Percentiles rank a stretch among this genome's conserved stretches.
These are phyloP conservation scores for Glycine soja DNA, from an alignment of 306 rosid genomes.

Conservation along the genomic window DNA sequence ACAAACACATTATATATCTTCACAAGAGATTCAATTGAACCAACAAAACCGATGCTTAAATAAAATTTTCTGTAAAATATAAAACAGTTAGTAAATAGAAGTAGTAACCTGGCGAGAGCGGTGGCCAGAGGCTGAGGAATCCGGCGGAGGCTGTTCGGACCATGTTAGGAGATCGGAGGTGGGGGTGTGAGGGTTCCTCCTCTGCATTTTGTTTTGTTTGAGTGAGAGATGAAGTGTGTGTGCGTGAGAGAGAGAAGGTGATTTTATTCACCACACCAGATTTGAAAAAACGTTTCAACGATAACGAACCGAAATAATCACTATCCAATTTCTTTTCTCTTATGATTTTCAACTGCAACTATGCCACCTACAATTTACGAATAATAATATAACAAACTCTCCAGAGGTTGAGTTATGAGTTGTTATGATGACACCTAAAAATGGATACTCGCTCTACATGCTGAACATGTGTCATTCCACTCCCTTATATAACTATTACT, in stretches of 20 bases:
- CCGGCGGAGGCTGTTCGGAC: conserved; percentile 60
- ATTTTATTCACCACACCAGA: conserved; percentile 38
- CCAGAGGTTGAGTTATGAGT: background rate
- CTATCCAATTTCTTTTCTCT: background rate
- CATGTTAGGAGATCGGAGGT: conserved; percentile 82
- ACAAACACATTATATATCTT: background rate
- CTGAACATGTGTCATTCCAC: conserved; percentile 11
- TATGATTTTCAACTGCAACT: conserved; percentile 1
- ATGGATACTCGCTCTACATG: background rate
- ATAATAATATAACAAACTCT: background rate
- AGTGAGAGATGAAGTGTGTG: too few species aligned
- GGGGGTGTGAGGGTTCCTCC: conserved; percentile 53
- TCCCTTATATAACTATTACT: background rate
- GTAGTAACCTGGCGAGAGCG: conserved; percentile 48
- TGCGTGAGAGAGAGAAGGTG: too few species aligned
- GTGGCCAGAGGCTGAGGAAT: conserved; percentile 25
- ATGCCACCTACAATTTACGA: conserved; percentile 3
- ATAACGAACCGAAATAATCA: background rate
- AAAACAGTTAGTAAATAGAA: background rate
- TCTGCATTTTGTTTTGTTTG: conserved; percentile 53
- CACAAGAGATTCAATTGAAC: conserved; percentile 8
- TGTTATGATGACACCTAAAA: background rate
- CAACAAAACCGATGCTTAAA: background rate
- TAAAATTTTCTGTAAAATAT: background rate
- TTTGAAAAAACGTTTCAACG: conserved; percentile 50